These are phyloP conservation scores for Tympanopsis confertula DNA, from an alignment of 2,329 filamentous ascomycete species.

Conservation along the genomic window DNA sequence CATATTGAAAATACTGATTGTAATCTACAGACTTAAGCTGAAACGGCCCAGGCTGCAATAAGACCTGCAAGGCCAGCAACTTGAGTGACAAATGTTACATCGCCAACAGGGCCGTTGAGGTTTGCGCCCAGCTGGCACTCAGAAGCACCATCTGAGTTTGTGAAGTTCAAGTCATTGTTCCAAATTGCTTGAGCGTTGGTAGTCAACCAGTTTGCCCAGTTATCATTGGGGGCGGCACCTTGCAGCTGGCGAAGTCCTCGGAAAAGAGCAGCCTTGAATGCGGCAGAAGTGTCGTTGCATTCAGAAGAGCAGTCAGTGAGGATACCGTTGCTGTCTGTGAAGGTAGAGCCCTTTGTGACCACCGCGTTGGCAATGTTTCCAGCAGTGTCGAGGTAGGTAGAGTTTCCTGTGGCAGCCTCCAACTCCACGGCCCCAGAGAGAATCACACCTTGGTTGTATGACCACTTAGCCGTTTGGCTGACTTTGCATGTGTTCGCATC, in stretches of 20 bases:
- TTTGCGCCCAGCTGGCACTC: too few relatives aligned
- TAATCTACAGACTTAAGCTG: too few relatives aligned
- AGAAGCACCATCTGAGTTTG: too few relatives aligned
- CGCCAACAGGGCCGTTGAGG: too few relatives aligned
- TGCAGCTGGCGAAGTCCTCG: slow-evolving; percentile 52
- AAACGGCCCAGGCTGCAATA: too few relatives aligned
- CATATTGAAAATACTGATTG: too few relatives aligned
- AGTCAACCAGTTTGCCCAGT: slow-evolving; percentile 41
- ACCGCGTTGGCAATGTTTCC: slow-evolving; percentile 38
- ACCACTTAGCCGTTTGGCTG: too few relatives aligned
- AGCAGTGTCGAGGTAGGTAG: slow-evolving; percentile 27
- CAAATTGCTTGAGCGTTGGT: slow-evolving; percentile 57
- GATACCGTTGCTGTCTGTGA: slow-evolving; percentile 37
- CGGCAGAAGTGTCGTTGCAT: slow-evolving; percentile 42
- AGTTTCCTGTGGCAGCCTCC: slow-evolving; percentile 27
- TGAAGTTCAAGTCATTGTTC: slow-evolving; percentile 42
- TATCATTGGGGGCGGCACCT: slow-evolving; percentile 30
- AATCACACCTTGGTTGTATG: slow-evolving; percentile 48
- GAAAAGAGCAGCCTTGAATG: slow-evolving; percentile 64
- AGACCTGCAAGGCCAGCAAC: too few relatives aligned
- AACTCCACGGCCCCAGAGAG: slow-evolving; percentile 41
- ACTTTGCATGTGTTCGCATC: too few relatives aligned
- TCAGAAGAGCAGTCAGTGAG: slow-evolving; percentile 37
- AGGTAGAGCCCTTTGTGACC: slow-evolving; percentile 27
- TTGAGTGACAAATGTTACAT: too few relatives aligned